These are phyloP conservation scores for Ophiocordyceps camponoti-leonardi DNA, from an alignment of 2,329 filamentous ascomycete species.

Conservation along the genomic window DNA sequence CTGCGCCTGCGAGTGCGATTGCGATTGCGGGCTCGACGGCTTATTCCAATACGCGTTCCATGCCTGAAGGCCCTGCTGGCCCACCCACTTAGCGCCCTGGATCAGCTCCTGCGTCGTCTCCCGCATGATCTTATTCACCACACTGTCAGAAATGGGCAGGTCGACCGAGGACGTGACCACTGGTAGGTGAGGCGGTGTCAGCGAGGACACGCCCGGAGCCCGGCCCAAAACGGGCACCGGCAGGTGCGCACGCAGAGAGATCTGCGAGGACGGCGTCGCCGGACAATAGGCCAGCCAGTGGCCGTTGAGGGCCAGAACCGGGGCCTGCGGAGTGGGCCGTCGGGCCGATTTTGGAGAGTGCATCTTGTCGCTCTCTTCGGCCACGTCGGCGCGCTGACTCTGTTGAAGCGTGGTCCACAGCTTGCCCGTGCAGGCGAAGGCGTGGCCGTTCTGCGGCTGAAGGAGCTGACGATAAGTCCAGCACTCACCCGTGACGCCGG, in stretches of 20 bases:
- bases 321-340: slow-evolving; percentile 33
- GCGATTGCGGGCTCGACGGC: slow-evolving; percentile 18
- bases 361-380: slow-evolving; percentile 26
- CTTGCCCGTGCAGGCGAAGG: slow-evolving; percentile 62
- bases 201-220: slow-evolving; percentile 37
- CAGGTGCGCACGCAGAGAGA: slow-evolving; percentile 50
- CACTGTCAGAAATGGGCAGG: slow-evolving; percentile 51
- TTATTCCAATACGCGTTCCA: slow-evolving; percentile 72
- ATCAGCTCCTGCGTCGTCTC: slow-evolving; percentile 67
- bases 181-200: slow-evolving; percentile 54
- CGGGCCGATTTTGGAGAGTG: slow-evolving; percentile 17
- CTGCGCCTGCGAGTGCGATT: slow-evolving; percentile 15
- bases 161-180: slow-evolving; percentile 51
- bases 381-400: slow-evolving; percentile 27
- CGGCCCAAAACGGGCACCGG: slow-evolving; percentile 37
- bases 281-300: slow-evolving; percentile 68
- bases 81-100: slow-evolving; percentile 57
- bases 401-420: slow-evolving; percentile 78
- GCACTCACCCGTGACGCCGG: slow-evolving; percentile 71
- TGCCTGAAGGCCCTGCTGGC: slow-evolving; percentile 58
- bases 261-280: slow-evolving; percentile 51
- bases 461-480: slow-evolving; percentile 51
- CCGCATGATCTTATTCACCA: slow-evolving; percentile 61
- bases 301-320: slow-evolving; percentile 51
- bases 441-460: slow-evolving; percentile 21